A percentile compares a stretch with the other conserved stretches of the same genome.
These are phyloP conservation scores for Mesostigma viride DNA, from an alignment of 139 green algal genomes.

Conservation along the genomic window DNA sequence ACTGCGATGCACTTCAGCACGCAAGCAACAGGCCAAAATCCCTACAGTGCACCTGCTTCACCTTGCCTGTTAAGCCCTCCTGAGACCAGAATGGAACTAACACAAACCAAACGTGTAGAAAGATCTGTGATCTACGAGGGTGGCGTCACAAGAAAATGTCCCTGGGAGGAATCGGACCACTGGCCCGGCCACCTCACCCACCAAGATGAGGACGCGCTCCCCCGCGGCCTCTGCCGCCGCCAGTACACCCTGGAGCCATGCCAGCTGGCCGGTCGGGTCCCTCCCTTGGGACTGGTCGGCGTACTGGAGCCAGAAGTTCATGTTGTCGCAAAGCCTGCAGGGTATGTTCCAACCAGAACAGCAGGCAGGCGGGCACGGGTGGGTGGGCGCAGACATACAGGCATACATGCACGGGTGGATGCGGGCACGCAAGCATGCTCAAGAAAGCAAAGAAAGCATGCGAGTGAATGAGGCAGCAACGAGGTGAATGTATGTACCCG, in stretches of 20 bases:
- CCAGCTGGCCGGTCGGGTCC: constrained; percentile 22
- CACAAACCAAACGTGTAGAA: background rate
- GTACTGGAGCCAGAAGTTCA: constrained; percentile 28
- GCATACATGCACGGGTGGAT: too few relatives aligned
- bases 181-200: background rate
- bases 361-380: too few relatives aligned
- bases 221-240: background rate
- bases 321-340: constrained; percentile 25
- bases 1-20: background rate
- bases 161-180: too few relatives aligned
- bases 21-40: background rate
- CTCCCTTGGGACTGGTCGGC: background rate
- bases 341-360: too few relatives aligned
- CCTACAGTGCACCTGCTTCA: background rate
- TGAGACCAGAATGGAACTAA: background rate
- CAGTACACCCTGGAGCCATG: constrained; percentile 14
- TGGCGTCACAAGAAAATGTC: too few relatives aligned
- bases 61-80: background rate
- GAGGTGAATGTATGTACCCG: too few relatives aligned
- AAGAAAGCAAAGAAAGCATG: too few relatives aligned
- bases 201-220: constrained; percentile 20
- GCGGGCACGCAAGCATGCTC: too few relatives aligned
- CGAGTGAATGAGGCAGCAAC: too few relatives aligned
- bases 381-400: too few relatives aligned
- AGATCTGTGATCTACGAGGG: too few relatives aligned